phyloP scores from a whole-genome alignment of 257 asterid genomes.

The Plectranthus barbatus region DNA sequence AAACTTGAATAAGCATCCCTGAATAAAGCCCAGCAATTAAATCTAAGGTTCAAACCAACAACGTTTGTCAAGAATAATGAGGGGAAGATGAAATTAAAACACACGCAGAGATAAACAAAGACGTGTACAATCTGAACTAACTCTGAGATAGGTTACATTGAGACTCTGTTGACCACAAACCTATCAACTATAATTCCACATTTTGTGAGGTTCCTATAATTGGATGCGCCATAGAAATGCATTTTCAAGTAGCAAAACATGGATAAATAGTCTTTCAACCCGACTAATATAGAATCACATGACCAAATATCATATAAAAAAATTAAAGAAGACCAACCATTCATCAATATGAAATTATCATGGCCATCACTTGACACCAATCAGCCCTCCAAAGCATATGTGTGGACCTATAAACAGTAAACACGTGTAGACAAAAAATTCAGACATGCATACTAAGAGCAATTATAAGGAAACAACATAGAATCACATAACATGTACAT shows the following conservation, averaged over 20 bases:
- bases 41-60: neutral
- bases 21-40: neutral
- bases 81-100: too few relatives aligned
- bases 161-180: neutral
- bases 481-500: neutral
- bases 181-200: neutral
- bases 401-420: slow-evolving; percentile 46
- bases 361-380: slow-evolving; percentile 15
- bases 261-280: neutral
- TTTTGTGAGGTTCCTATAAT: neutral
- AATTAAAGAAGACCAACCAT: slow-evolving; percentile 7
- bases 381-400: slow-evolving; percentile 74
- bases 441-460: neutral
- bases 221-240: neutral
- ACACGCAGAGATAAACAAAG: too few relatives aligned
- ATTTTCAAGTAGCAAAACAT: neutral
- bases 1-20: neutral
- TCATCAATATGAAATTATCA: slow-evolving; percentile 20
- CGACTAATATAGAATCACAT: neutral
- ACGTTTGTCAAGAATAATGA: too few relatives aligned
- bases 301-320: too few relatives aligned
- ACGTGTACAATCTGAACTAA: neutral
- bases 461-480: neutral
- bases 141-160: neutral
- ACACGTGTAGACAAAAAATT: neutral